Percentiles rank a stretch among this genome's conserved stretches.
These are phyloP conservation scores for Furcasterigmium furcatum DNA, from an alignment of 2,329 filamentous ascomycete genomes.

Conservation along the genomic window DNA sequence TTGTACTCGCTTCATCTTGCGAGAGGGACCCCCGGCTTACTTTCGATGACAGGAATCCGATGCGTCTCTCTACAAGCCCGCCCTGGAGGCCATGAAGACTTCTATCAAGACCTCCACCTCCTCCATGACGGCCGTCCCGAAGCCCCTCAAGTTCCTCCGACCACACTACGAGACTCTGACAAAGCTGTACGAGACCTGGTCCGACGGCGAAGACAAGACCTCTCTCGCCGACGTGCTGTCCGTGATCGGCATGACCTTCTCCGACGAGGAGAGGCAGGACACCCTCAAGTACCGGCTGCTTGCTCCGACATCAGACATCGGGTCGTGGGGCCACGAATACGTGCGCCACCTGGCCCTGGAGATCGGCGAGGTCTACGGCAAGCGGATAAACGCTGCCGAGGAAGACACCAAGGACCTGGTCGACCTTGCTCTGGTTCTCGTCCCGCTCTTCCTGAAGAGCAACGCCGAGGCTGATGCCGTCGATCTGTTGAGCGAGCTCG, in stretches of 20 bases:
- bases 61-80: conserved; percentile 82
- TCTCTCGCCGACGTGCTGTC: conserved; percentile 92
- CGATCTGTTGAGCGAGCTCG: conserved; percentile 92
- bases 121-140: conserved; percentile 98
- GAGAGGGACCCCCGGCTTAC: neutral
- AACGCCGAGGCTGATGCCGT: conserved; percentile 98
- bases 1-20: conserved; percentile 21
- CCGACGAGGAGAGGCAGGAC: conserved; percentile 92
- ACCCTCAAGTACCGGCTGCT: conserved; percentile 94
- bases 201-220: conserved; percentile 78
- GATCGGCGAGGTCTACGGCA: conserved; percentile 91
- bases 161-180: conserved; percentile 92
- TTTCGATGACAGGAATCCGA: conserved; percentile 64
- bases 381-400: conserved; percentile 78
- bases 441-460: conserved; percentile 94
- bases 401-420: conserved; percentile 80
- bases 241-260: conserved; percentile 98
- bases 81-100: conserved; percentile 93
- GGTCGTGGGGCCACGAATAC: conserved; percentile 98
- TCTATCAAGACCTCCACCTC: conserved; percentile 99
- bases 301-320: conserved; percentile 86
- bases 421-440: conserved; percentile 77
- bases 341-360: conserved; percentile 92
- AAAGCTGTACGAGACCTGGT: conserved; percentile 87
- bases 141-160: conserved; percentile 95